phyloP scores from a whole-genome alignment of 768 basidiomycete species.

The Kwoniella newhampshirensis region DNA sequence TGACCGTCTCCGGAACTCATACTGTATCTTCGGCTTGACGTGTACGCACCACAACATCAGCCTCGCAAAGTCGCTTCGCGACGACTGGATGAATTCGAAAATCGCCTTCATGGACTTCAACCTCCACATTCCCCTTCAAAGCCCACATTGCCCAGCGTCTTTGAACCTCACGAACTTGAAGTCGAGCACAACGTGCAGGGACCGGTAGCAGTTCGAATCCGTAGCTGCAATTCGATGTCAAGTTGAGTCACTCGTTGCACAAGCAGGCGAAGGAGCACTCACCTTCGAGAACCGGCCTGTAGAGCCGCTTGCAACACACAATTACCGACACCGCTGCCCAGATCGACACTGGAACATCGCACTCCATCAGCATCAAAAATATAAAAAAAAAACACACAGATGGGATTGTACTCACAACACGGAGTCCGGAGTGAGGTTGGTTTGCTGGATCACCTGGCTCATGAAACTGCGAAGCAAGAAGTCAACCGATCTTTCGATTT shows the following conservation, averaged over 20 bases:
- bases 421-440: constrained; percentile 62
- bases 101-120: constrained; percentile 79
- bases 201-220: constrained; percentile 76
- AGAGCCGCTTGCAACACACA: constrained; percentile 77
- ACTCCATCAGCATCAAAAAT: no score
- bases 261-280: constrained; percentile 3
- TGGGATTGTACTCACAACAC: constrained; percentile 57
- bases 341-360: constrained; percentile 63
- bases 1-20: background rate
- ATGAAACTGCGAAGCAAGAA: constrained; percentile 56
- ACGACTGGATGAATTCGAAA: constrained; percentile 72
- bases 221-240: constrained; percentile 58
- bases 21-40: background rate
- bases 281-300: constrained; percentile 57
- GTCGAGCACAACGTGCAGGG: constrained; percentile 75
- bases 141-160: constrained; percentile 91
- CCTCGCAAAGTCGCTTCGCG: constrained; percentile 68
- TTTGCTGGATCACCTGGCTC: constrained; percentile 62
- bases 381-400: background rate
- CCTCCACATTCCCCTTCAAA: constrained; percentile 64
- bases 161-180: constrained; percentile 71
- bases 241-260: background rate
- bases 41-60: constrained; percentile 78
- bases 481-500: background rate
- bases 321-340: constrained; percentile 84